phyloP scores from a whole-genome alignment of 1,284 basidiomycete genomes.

The Athelia psychrophila region DNA sequence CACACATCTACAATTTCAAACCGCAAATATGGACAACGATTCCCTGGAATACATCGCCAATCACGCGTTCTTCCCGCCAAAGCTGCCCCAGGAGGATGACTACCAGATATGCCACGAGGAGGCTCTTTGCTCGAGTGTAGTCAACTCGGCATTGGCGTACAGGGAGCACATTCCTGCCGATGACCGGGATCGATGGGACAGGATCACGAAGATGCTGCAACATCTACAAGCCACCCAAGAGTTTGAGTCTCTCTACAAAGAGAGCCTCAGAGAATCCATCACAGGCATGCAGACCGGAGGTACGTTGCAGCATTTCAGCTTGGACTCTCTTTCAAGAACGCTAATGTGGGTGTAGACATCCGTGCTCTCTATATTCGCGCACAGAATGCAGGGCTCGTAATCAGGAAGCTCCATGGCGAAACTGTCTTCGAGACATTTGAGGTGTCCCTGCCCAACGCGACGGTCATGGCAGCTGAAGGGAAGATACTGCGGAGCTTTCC shows the following conservation, averaged over 20 bases:
- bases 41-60: neutral
- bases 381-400: slow-evolving; percentile 2
- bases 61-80: slow-evolving; percentile 1
- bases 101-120: neutral
- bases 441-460: neutral
- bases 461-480: neutral
- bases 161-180: neutral
- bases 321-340: neutral
- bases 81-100: slow-evolving; percentile 4
- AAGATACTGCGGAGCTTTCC: slow-evolving; percentile 2
- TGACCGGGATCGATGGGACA: neutral
- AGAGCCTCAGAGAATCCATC: neutral
- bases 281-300: neutral
- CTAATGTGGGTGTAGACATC: neutral
- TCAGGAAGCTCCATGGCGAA: neutral
- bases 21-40: too few species aligned
- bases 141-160: neutral
- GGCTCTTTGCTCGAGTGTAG: neutral
- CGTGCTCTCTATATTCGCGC: slow-evolving; percentile 1
- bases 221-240: neutral
- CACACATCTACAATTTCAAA: too few species aligned
- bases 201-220: neutral
- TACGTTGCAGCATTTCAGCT: neutral
- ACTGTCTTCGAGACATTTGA: slow-evolving; percentile 2
- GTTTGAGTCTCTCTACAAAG: neutral